Base-by-base conservation (phyloP, 2,329 filamentous ascomycete species). In the Diaporthe amygdali region DNA sequence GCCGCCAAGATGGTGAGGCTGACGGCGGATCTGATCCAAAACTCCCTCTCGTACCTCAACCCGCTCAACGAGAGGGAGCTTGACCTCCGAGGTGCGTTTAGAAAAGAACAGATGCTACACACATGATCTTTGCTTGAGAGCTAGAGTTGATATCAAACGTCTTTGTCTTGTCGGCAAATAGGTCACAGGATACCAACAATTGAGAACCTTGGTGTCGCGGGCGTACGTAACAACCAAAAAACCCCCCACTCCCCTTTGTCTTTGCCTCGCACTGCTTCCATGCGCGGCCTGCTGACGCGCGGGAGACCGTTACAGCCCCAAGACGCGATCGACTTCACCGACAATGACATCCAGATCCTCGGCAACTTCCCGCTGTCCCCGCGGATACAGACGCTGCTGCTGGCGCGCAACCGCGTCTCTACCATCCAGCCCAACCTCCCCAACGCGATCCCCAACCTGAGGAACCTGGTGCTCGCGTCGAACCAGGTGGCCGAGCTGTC, bases 41-140 rank as follows among this genome's bases (percentile, higher is more conserved):
- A 91, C 83, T 97, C 96, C 81, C 93, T 97, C 77, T 98, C 96
- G 82, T 99, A 98, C 89, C 93, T 98, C 85, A 99, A 98, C 85
- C 95, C 96, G 82, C 90, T 99, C 83, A 97, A 96, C 86, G 96
- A 99, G 89, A 94, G 96, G 84, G 96, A 99, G 90, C 91, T 99
- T 83, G 95, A 98, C 88, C 94, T 99, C 79, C 92, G 96, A 97
- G 96, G 96, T 98, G 93, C 91, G 95, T 89, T 84, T 84, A 90
- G 93, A 93, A 94, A 97, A 94, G 94, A 91, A 88, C 94, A 96
- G 95, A 96, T 97, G 91, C 94, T 97, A 94, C 94, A 95, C 91
- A 90, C 91, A 78, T 80, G 79, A 77, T 80, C 79, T 81, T 81
- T 63, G 34, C 59, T 47, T 47, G 56, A 83, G 91, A 91, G 89